Base-by-base conservation (phyloP, 768 basidiomycete genomes). In the Rhizopogon vulgaris region DNA sequence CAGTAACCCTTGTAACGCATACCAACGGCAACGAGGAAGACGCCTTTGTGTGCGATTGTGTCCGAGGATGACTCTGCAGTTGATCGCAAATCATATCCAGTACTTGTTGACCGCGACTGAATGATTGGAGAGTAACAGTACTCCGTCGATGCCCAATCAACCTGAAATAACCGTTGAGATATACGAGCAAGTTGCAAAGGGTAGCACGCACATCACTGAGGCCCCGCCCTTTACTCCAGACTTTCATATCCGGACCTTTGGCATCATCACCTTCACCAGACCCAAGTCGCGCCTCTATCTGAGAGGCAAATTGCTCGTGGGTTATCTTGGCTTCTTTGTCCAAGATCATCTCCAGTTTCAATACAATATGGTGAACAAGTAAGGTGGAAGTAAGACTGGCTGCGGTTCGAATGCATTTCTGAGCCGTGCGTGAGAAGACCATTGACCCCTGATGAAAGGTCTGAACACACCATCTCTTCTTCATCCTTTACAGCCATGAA, bases 91-190 rank as follows among this genome's bases (percentile, higher is more conserved):
- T 98, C 95, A 66, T 95, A 98, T 6, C 90, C 89, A 9, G 79
- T 75, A 54, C 77, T 80, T 34, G 87, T 87, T 7, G 90, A 87
- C 38, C 86, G 87, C 6, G 94, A 97, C 59, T 97, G 95, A 63
- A 98, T 90, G 66, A 97, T 94, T 2, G 95, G 94, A 2, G 90
- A 82, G 68, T 95, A 97, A 59, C 90, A 89, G 70, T 94, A 95
- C 68, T 99, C 96, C 6, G 88, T 86, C 2, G 84, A 78, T n/a
- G 75, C 72, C 82, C 90, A 95, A 64, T 99, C 93, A 51, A 93
- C 78, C 90, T 96, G 60, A 12, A 52, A 55, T 53, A 52, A 47
- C 53, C 36, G 51, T 30, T 39, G 47, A 38, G 46, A 32, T 52
- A 14, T 32, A 38, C 24, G 43, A 6, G 36, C 30, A 25, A 47